Base-by-base conservation (phyloP, 768 basidiomycete genomes). In the Paxillus involutus region DNA sequence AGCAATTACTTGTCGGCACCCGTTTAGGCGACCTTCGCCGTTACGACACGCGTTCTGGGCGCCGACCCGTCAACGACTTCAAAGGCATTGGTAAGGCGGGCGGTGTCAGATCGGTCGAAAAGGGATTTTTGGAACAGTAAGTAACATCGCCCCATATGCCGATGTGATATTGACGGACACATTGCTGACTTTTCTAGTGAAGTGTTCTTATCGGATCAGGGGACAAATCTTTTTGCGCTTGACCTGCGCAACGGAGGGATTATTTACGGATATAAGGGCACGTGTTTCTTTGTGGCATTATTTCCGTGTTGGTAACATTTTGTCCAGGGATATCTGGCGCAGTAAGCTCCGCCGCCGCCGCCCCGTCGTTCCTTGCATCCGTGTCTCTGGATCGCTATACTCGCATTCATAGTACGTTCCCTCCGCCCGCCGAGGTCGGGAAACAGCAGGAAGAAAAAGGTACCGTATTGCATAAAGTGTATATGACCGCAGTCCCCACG, bases 21-120 rank as follows among this genome's bases (percentile, higher is more conserved):
- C 80, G 82, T 51, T 71, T 84, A 41, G 92, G 92, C 17, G 80
- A 89, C 59, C 72, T 94, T 6, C 82, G 87, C 43, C 78, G 81
- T 40, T 94, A 94, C 61, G 92, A 94, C 61, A 86, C 84, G 1
- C 83, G 89, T 48, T 77, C 82, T 8, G 83, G 80, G 21, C 80
- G 82, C 16, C 77, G 82, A 40, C 91, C 91, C 16, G 77, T 86
- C n/a, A 73, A 80, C 21, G 78, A 87, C 56, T 92, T 89, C 80
- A 79, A 77, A 44, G 74, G 74, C 12, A 63, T 89, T 13, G 79
- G 75, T 9, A 85, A 85, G 63, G 74, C 73, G 3, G 85, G 84
- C 26, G 89, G 87, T 9, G 71, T 93, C 12, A 80, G 76, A 51
- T 60, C 74, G 16, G 64, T 92, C 3, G 80, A 85, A 60, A 77